These are phyloP conservation scores for Lecanicillium sp. DNA, from an alignment of 2,329 filamentous ascomycete genomes.

Conservation along the genomic window DNA sequence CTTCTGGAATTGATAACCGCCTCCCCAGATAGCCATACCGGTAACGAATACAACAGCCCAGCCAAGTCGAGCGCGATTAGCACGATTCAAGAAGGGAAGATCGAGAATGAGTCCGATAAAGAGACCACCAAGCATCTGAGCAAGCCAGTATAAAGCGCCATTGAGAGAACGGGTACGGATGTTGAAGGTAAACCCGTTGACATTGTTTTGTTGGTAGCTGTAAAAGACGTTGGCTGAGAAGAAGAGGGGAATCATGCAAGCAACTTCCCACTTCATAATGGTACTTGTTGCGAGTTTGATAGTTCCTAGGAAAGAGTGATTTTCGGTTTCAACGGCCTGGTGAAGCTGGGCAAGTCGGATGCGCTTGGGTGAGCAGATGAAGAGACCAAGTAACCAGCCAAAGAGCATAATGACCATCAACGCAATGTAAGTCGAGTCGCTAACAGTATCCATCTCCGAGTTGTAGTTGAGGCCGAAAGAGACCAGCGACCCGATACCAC, in stretches of 20 bases:
- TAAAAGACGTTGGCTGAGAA: constrained; percentile 49
- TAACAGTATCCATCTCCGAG: constrained; percentile 32
- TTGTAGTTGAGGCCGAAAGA: constrained; percentile 35
- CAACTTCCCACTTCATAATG: constrained; percentile 34
- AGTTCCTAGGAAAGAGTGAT: constrained; percentile 26
- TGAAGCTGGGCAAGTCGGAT: constrained; percentile 29
- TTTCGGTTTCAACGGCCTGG: constrained; percentile 27
- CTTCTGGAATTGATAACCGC: constrained; percentile 58
- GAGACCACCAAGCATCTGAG: constrained; percentile 46
- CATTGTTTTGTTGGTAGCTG: constrained; percentile 47
- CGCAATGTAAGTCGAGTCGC: constrained; percentile 41
- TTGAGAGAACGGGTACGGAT: constrained; percentile 48
- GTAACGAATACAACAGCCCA: constrained; percentile 37
- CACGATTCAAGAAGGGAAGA: constrained; percentile 30
- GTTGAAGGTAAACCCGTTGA: constrained; percentile 47
- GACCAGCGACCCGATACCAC: constrained; percentile 33
- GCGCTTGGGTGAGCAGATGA: constrained; percentile 38
- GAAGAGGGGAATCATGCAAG: constrained; percentile 43
- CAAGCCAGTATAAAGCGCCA: constrained; percentile 45
- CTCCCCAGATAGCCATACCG: constrained; percentile 47
- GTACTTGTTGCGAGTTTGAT: constrained; percentile 27
- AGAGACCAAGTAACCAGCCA: constrained; percentile 36
- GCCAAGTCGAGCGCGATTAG: constrained; percentile 35
- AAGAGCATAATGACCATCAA: constrained; percentile 39
- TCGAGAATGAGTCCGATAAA: constrained; percentile 39